Evolutionary conservation across 768 basidiomycete species (phyloP).

Genomic region (Polyporus arcularius): DNA sequence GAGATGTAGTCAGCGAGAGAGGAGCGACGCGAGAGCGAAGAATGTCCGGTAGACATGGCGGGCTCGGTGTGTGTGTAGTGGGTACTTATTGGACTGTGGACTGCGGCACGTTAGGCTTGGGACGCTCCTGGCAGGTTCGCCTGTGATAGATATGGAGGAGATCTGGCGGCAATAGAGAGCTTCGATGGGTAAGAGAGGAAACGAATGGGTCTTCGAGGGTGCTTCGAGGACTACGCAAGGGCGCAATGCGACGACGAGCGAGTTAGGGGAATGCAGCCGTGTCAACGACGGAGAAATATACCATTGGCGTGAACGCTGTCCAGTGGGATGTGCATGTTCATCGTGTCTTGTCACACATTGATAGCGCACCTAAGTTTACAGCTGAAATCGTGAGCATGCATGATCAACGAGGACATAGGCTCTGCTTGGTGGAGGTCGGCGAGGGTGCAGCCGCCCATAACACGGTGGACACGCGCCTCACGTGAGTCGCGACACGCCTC

Average conservation of each 20-base stretch:
- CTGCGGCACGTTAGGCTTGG: conserved; percentile 26
- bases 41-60: conserved; percentile 29
- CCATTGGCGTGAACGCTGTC: conserved; percentile 7
- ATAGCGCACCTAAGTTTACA: conserved; percentile 9
- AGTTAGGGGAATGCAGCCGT: background rate
- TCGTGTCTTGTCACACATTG: conserved; percentile 7
- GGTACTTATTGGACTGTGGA: conserved; percentile 23
- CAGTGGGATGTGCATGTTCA: conserved; percentile 6
- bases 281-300: conserved; percentile 14
- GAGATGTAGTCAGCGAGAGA: conserved; percentile 31
- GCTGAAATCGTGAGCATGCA: conserved; percentile 20
- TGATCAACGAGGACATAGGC: conserved; percentile 24
- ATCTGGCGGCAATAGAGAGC: conserved; percentile 15
- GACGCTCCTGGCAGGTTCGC: conserved; percentile 10
- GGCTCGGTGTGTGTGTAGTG: conserved; percentile 1
- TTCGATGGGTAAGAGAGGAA: conserved; percentile 3
- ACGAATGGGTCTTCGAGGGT: conserved; percentile 8
- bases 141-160: conserved; percentile 12
- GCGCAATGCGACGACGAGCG: conserved; percentile 15
- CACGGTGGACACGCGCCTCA: conserved; percentile 23
- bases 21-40: conserved; percentile 27
- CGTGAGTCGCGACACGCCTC: conserved; percentile 26
- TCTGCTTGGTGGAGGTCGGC: conserved; percentile 7
- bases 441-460: conserved; percentile 25
- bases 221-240: conserved; percentile 15